A percentile compares a stretch with the other conserved stretches of the same genome.
These are phyloP conservation scores for Tuber umbilicatum DNA, from an alignment of 495 filamentous ascomycete genomes.

Conservation along the genomic window DNA sequence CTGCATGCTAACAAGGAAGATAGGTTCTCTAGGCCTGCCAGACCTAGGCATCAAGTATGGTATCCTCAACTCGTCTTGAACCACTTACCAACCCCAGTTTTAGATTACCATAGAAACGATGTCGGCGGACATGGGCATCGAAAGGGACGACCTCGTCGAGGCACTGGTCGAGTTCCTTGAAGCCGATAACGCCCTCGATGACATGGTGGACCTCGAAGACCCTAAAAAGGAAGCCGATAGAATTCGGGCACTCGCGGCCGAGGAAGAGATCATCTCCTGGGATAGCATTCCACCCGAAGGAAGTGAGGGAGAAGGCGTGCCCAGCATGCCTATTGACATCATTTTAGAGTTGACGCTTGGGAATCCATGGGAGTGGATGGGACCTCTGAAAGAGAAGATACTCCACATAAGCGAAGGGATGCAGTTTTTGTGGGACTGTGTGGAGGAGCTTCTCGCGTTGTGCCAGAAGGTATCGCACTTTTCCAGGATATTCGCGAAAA, in stretches of 20 bases:
- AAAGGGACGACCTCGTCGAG: not conserved
- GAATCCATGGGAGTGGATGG: not conserved
- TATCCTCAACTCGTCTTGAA: not conserved
- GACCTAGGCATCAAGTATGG: not conserved
- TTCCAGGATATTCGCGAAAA: not conserved
- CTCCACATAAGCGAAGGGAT: not conserved
- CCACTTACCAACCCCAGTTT: not conserved
- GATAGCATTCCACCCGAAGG: not conserved
- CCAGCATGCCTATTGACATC: not conserved
- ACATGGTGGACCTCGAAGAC: not conserved
- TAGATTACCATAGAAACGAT: not conserved
- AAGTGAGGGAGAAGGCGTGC: not conserved
- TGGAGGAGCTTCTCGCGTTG: not conserved
- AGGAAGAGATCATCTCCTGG: not conserved
- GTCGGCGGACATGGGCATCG: not conserved
- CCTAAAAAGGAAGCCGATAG: not conserved
- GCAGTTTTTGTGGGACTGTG: not conserved
- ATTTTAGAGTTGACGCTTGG: not conserved
- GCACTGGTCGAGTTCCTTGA: not conserved
- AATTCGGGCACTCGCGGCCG: not conserved
- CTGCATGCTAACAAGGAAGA: not conserved
- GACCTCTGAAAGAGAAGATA: not conserved
- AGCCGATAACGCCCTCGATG: not conserved
- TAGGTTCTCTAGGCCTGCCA: not conserved
- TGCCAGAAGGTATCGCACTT: not conserved